A percentile compares a stretch with the other conserved stretches of the same genome.
Evolutionary conservation across 2,329 filamentous ascomycete genomes (phyloP).

Genomic region (Ophiocordyceps camponoti-saundersi): DNA sequence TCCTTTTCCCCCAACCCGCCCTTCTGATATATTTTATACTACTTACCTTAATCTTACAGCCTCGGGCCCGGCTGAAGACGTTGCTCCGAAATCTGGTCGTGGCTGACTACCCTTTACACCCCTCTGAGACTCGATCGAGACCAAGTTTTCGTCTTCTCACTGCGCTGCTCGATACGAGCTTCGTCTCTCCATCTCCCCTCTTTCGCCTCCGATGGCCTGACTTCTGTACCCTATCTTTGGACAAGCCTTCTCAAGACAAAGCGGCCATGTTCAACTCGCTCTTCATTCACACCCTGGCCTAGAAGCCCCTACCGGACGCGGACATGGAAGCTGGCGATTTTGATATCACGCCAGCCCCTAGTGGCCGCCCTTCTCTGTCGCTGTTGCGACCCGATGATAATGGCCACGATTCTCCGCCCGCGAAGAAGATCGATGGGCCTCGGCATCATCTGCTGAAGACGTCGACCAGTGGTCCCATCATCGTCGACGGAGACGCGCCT

Average conservation of each 20-base stretch:
- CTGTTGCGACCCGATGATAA: conserved; percentile 5
- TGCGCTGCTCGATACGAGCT: background rate
- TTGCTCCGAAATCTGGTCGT: background rate
- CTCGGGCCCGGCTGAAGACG: background rate
- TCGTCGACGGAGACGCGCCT: conserved; percentile 7
- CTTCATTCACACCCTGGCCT: conserved; percentile 7
- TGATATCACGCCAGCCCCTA: conserved; percentile 16
- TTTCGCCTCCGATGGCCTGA: background rate
- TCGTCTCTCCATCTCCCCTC: background rate
- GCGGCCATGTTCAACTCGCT: conserved; percentile 6
- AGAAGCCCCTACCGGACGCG: conserved; percentile 4
- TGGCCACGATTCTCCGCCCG: background rate
- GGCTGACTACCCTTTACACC: background rate
- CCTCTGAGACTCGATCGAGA: background rate
- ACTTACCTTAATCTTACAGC: background rate
- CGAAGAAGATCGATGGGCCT: conserved; percentile 1
- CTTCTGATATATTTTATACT: background rate
- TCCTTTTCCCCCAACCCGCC: background rate
- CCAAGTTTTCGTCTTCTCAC: background rate
- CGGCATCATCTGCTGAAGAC: conserved; percentile 11
- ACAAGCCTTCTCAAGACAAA: background rate
- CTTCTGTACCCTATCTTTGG: background rate
- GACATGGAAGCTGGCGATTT: conserved; percentile 11
- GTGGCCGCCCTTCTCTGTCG: conserved; percentile 11
- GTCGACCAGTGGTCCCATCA: conserved; percentile 3